Evolutionary conservation across 164 flowering plant species (phyloP), one percentile per base, ranked within the genome.

Genomic region (Nymphaea thermarum): DNA sequence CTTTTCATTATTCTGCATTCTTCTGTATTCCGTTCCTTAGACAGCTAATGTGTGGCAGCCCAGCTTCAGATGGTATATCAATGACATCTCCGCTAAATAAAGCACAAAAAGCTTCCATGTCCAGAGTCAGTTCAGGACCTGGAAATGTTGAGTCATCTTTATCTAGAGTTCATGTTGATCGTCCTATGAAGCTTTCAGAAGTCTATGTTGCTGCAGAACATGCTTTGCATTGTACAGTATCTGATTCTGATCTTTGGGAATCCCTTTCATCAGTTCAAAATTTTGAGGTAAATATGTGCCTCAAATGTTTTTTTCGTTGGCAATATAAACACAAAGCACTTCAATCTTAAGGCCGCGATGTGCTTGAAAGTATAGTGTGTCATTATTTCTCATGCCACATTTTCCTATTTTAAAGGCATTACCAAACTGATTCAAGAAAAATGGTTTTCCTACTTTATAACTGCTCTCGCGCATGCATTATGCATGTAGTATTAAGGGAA

Each of bases 121-220:
- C 85, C 5, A 85, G 96, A 25, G 86, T 86, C 66, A 81, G 86
- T 71, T 94, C 99, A 75, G 80, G 90, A 42, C 97, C 96, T 14
- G 96, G 84, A 72, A 85, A 78, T 71, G 85, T 91, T 72, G 99
- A 94, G 59, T 81, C 82, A 70, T 82, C 67, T 53, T 55, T 67
- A n/a, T 43, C 93, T 67, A 75, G n/a, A 5, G 17, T 15, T 16
- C 63, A 4, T 61, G 63, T 88, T 72, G 90, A 85, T 79, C 87
- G 92, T 36, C 99, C 99, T 62, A 94, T 94, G 99, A 87, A 87
- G 74, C 86, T 94, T 69, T 86, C 99, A 60, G 99, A 94, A 75
- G 87, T 94, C 72, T 82, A 80, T 81, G 93, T 90, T 79, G 96
- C 97, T 68, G 88, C 96, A 64, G 98, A 94, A 74, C 85, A 87